These are phyloP conservation scores for Salix viminalis DNA, from an alignment of 345 rosid species.

Conservation along the genomic window DNA sequence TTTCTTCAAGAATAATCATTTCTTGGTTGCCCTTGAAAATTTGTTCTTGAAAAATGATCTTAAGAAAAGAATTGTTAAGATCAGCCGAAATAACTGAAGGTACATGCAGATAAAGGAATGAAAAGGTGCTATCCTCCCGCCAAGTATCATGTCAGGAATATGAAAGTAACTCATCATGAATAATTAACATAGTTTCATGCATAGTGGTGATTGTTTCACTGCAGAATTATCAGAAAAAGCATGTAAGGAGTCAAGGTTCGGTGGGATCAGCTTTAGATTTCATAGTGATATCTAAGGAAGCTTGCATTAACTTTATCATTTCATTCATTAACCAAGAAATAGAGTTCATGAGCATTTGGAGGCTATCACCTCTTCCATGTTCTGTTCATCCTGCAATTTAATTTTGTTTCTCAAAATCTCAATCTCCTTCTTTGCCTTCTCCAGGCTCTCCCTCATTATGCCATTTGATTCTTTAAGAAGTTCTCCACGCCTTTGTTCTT, in stretches of 20 bases:
- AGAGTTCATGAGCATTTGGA: neutral
- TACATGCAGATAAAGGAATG: neutral
- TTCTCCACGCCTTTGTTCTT: constrained; percentile 34
- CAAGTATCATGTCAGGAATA: too few species aligned
- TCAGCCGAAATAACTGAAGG: neutral
- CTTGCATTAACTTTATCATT: too few species aligned
- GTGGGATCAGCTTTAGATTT: too few species aligned
- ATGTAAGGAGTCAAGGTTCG: neutral
- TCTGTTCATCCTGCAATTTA: constrained; percentile 52
- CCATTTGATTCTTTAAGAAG: constrained; percentile 49
- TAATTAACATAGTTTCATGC: neutral
- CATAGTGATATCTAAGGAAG: too few species aligned
- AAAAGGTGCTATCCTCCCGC: neutral
- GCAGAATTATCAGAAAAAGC: neutral
- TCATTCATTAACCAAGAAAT: neutral
- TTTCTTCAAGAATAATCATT: constrained; percentile 38
- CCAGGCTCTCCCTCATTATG: constrained; percentile 47
- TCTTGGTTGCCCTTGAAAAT: constrained; percentile 8
- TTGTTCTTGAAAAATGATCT: constrained; percentile 59
- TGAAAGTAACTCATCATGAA: neutral
- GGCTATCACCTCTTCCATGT: constrained; percentile 57
- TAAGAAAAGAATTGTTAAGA: neutral
- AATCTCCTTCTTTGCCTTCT: constrained; percentile 47
- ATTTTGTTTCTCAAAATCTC: constrained; percentile 55
- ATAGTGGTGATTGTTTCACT: neutral